Evolutionary conservation across 2,329 filamentous ascomycete genomes (phyloP), one percentile per base, ranked within the genome.

Genomic region (Elsinoe batatas): DNA sequence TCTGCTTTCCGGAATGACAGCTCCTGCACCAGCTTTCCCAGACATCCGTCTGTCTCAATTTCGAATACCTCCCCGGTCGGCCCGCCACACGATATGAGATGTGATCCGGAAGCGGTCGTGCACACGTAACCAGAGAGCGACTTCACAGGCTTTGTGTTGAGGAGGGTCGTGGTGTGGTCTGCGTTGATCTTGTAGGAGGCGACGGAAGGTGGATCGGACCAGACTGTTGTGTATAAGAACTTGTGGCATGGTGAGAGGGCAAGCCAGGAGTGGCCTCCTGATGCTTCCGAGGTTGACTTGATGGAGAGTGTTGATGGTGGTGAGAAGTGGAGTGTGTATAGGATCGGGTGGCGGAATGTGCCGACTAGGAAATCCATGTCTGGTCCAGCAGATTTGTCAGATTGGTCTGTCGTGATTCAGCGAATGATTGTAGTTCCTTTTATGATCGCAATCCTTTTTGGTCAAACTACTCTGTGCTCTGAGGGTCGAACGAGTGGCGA

Each of bases 321-420:
- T 17, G 63, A 49, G 62, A 69, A 68, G 50, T 60, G 62, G 10
- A 68, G 59, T 13, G 66, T 67, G 57, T 63, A 68, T 32, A 69
- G 61, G 33, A 57, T 57, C 1, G 64, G 58, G 32, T 64, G 61
- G 32, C 67, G 67, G 60, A 69, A 69, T 3, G 65, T 63, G 49
- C 67, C 67, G 20, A 68, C 66, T 6, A 69, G 60, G 59, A 68
- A 68, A 46, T 69, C 67, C 67, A 69, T 69, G 12, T 11, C 57
- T 13, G 17, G 11, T 32, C 6, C 5, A 30, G 8, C 8, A 30
- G 7, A 30, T 30, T 30, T 30, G 26, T 7, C 26, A 30, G n/a
- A n/a, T n/a, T n/a, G n/a, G n/a, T n/a, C n/a, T n/a, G n/a, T n/a
- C n/a, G n/a, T n/a, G n/a, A n/a, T n/a, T n/a, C n/a, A n/a, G n/a